A percentile compares a stretch with the other conserved stretches of the same genome.
Conservation (phyloP, 352 stramenopile genomes). For the Phytophthora uliginosa region DNA sequence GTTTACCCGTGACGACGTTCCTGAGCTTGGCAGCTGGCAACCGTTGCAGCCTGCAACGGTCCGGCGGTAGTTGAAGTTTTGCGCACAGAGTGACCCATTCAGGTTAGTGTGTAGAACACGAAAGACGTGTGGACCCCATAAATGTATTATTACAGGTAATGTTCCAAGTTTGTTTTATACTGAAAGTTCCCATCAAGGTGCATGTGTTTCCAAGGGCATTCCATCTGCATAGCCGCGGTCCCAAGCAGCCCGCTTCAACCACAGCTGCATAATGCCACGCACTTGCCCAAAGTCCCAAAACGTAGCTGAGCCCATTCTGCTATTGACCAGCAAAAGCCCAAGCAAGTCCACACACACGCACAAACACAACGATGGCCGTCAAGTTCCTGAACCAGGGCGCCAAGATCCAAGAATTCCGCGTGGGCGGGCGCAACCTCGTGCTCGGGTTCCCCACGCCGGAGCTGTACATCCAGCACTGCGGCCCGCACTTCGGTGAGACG, state of each 20-base stretch:
- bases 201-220: neutral
- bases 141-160: neutral
- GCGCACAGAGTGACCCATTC: neutral
- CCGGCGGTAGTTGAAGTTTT: neutral
- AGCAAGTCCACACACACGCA: neutral
- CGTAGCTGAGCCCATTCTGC: conserved; percentile 15
- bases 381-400: conserved; percentile 42
- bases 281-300: conserved; percentile 8
- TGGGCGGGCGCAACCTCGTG: conserved; percentile 39
- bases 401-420: conserved; percentile 35
- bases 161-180: neutral
- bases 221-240: conserved; percentile 16
- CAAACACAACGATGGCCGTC: conserved; percentile 14
- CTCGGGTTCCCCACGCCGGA: conserved; percentile 38
- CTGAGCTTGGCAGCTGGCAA: conserved; percentile 1
- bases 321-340: conserved; percentile 19
- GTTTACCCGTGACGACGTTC: neutral
- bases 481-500: conserved; percentile 37
- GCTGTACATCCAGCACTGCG: conserved; percentile 41
- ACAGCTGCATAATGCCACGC: conserved; percentile 13
- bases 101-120: neutral
- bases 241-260: conserved; percentile 29
- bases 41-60: too few species aligned
- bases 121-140: neutral
- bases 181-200: neutral